Evolutionary conservation across 1,139 yeast genomes (phyloP).

Genomic region (Sugiyamaella japonica): DNA sequence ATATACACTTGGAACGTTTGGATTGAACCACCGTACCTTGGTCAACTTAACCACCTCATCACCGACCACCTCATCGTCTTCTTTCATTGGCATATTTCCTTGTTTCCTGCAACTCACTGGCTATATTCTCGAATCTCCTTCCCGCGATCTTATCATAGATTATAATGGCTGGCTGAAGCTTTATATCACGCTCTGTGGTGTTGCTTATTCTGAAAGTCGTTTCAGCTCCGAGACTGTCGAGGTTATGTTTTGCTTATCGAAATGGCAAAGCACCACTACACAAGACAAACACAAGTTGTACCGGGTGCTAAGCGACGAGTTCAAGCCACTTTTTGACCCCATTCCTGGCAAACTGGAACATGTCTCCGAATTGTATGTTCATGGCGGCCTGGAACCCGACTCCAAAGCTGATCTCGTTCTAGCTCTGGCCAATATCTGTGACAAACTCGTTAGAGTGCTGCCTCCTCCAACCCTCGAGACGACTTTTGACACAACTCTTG

Average conservation of each 20-base stretch:
- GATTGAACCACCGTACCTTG: background rate
- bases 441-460: background rate
- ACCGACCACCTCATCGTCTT: background rate
- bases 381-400: background rate
- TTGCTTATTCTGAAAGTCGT: conserved; percentile 1
- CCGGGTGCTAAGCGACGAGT: background rate
- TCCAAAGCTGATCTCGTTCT: background rate
- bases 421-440: background rate
- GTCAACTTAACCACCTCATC: background rate
- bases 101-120: background rate
- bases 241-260: background rate
- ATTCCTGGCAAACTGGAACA: background rate
- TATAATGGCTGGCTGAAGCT: background rate
- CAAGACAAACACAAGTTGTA: background rate
- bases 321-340: background rate
- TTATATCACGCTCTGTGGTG: background rate
- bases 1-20: background rate
- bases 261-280: background rate
- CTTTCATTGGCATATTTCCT: background rate
- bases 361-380: background rate
- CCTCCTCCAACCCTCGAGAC: background rate
- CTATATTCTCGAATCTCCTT: background rate
- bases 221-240: background rate
- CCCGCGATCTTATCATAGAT: background rate
- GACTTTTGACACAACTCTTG: background rate